Evolutionary conservation across 345 rosid species (phyloP).

Genomic region (Barbarea vulgaris): DNA sequence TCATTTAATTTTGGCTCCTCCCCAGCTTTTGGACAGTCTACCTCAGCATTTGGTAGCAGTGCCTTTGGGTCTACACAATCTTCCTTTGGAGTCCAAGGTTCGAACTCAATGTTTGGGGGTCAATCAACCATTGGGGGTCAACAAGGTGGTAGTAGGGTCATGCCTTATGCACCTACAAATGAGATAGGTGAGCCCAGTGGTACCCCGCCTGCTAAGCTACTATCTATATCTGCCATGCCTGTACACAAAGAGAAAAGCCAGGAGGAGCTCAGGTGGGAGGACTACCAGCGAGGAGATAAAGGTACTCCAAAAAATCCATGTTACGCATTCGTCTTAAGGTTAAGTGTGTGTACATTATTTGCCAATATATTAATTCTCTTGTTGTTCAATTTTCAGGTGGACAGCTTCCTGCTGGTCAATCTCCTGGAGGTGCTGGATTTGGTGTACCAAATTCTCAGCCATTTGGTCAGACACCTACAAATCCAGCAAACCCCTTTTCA

Average conservation of each 20-base stretch:
- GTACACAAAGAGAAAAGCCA: conserved; percentile 71
- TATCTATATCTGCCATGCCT: conserved; percentile 89
- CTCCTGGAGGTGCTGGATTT: conserved; percentile 57
- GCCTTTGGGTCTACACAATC: conserved; percentile 59
- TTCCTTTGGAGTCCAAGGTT: conserved; percentile 71
- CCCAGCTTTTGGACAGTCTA: conserved; percentile 78
- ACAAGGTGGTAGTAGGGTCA: conserved; percentile 82
- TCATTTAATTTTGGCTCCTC: conserved; percentile 65
- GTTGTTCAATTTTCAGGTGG: conserved; percentile 63
- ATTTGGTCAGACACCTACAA: conserved; percentile 58
- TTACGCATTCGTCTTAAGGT: not conserved
- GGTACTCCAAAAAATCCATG: conserved; percentile 45
- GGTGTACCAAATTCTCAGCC: conserved; percentile 50
- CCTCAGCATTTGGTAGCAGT: conserved; percentile 66
- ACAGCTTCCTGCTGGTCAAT: conserved; percentile 59
- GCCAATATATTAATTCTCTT: conserved; percentile 19
- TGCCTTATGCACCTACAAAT: conserved; percentile 61
- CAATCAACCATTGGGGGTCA: conserved; percentile 68
- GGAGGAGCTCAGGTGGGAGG: conserved; percentile 97
- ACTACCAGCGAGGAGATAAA: conserved; percentile 95
- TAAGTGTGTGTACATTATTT: conserved; percentile 14
- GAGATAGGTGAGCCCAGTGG: conserved; percentile 60
- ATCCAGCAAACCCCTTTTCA: conserved; percentile 59
- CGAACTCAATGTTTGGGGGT: conserved; percentile 62
- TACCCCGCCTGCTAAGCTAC: conserved; percentile 63